Conservation (phyloP, 2,329 filamentous ascomycete species). For the Fusarium pseudocircinatum region DNA sequence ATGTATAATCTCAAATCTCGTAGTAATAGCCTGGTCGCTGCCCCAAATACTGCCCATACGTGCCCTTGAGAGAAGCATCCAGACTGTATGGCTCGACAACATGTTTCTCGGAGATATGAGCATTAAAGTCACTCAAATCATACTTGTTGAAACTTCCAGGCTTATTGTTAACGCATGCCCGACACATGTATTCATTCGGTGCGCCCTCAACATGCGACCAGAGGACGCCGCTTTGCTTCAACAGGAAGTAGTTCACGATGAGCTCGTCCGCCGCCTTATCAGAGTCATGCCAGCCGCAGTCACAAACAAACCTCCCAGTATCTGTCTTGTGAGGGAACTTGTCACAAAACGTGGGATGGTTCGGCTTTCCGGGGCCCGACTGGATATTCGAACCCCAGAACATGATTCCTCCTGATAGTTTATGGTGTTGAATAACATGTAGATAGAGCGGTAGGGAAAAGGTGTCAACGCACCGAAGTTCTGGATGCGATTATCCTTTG, state of each 20-base stretch:
- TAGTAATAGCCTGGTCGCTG: not conserved
- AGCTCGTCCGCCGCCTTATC: not conserved
- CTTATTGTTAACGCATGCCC: not conserved
- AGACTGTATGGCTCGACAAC: not conserved
- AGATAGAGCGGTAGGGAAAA: rapidly evolving
- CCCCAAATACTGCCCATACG: not conserved
- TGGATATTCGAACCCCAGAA: not conserved
- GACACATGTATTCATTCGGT: not conserved
- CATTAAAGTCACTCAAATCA: not conserved
- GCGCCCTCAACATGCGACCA: not conserved
- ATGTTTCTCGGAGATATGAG: not conserved
- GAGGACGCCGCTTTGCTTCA: not conserved
- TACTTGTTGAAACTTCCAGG: not conserved
- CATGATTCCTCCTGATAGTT: not conserved
- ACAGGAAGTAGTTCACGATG: not conserved
- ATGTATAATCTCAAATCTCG: not conserved
- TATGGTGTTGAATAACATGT: rapidly evolving
- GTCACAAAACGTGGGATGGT: not conserved
- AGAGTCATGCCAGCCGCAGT: not conserved
- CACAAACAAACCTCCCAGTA: not conserved
- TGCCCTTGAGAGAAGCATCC: not conserved
- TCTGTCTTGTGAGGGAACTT: not conserved
- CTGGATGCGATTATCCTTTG: not conserved
- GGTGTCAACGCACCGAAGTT: not conserved
- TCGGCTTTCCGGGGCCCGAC: not conserved